Evolutionary conservation across 2,329 filamentous ascomycete genomes (phyloP).

Genomic region (Hymenoscyphus linearis): DNA sequence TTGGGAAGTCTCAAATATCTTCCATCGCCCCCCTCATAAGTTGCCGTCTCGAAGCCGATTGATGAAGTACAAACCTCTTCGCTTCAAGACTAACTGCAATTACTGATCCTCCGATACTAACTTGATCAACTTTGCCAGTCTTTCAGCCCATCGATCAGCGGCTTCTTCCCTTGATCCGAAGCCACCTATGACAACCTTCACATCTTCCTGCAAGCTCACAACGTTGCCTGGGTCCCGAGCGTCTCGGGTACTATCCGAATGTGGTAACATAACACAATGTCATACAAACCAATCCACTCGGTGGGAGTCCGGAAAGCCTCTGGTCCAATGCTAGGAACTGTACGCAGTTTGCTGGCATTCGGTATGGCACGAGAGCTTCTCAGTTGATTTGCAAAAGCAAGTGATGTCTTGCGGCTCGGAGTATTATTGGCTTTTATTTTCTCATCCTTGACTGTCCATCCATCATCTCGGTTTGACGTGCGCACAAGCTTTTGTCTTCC

Average conservation of each 20-base stretch:
- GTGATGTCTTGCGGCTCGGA: conserved; percentile 24
- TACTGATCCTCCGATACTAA: conserved; percentile 17
- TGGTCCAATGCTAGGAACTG: conserved; percentile 24
- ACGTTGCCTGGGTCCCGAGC: conserved; percentile 9
- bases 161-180: conserved; percentile 22
- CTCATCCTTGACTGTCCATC: conserved; percentile 21
- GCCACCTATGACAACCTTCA: conserved; percentile 21
- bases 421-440: conserved; percentile 18
- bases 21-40: conserved; percentile 13
- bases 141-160: conserved; percentile 16
- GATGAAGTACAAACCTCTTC: conserved; percentile 18
- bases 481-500: conserved; percentile 16
- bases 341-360: conserved; percentile 11
- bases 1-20: conserved; percentile 17
- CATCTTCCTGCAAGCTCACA: conserved; percentile 16
- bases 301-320: conserved; percentile 18
- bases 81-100: conserved; percentile 15
- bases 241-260: conserved; percentile 13
- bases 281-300: conserved; percentile 20
- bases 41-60: conserved; percentile 14
- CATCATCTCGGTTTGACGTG: conserved; percentile 9
- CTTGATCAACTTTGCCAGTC: conserved; percentile 14
- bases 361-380: conserved; percentile 18
- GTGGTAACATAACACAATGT: conserved; percentile 21
- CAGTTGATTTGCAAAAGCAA: conserved; percentile 22